These are phyloP conservation scores for Ilex asprella DNA, from an alignment of 257 asterid genomes.

Conservation along the genomic window DNA sequence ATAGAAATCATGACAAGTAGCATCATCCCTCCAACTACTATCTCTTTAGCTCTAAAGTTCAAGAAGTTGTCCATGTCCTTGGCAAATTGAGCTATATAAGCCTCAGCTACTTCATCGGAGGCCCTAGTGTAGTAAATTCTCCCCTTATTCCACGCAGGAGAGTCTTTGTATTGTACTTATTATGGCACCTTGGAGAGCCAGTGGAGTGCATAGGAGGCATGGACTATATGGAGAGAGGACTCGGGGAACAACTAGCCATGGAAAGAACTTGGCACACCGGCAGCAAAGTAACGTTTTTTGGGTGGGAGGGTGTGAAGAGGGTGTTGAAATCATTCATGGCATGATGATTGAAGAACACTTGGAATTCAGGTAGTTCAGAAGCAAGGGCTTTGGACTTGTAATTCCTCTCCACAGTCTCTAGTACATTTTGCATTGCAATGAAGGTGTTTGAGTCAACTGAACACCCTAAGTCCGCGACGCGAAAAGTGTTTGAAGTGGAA, in stretches of 20 bases:
- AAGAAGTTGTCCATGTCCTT: constrained; percentile 10
- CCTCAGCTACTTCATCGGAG: constrained; percentile 5
- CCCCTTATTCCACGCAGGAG: constrained; percentile 17
- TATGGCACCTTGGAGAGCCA: constrained; percentile 21
- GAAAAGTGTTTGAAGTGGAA: not conserved
- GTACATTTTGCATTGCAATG: constrained; percentile 9
- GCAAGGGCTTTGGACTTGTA: not conserved
- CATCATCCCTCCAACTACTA: constrained; percentile 11
- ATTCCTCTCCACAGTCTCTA: constrained; percentile 4
- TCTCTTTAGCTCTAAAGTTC: constrained; percentile 17
- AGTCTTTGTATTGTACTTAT: constrained; percentile 1
- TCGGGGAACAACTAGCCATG: constrained; percentile 12
- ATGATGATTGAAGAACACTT: constrained; percentile 18
- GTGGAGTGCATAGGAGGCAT: constrained; percentile 15
- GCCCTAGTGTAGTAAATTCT: constrained; percentile 5
- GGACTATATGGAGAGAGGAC: constrained; percentile 1
- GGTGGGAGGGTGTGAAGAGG: constrained; percentile 11
- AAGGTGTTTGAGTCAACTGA: constrained; percentile 18
- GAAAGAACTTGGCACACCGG: constrained; percentile 15
- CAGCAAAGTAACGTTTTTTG: not conserved
- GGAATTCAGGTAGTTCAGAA: constrained; percentile 5
- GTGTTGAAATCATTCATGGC: constrained; percentile 18
- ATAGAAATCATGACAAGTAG: not conserved
- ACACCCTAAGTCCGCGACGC: constrained; percentile 18
- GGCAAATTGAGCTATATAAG: constrained; percentile 13